These are phyloP conservation scores for Dorcoceras hygrometricum DNA, from an alignment of 257 asterid species.

Conservation along the genomic window DNA sequence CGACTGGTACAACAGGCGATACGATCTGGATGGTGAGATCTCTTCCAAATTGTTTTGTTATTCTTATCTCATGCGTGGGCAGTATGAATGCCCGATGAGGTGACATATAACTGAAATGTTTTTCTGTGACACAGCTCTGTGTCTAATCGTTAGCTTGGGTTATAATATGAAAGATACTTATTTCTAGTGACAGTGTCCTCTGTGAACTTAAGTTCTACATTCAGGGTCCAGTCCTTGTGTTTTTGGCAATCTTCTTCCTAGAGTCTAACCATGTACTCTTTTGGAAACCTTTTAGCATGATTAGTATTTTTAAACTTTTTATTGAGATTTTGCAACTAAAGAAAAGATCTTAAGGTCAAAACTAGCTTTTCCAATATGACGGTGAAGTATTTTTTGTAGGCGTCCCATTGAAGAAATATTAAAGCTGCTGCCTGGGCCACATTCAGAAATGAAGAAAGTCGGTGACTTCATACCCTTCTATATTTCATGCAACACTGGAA, in stretches of 20 bases:
- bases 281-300: not conserved
- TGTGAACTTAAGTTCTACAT: not conserved
- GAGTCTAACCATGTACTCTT: not conserved
- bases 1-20: constrained; percentile 94
- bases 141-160: not conserved
- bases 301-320: not conserved
- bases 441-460: constrained; percentile 82
- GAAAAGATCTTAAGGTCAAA: not conserved
- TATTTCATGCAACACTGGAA: constrained; percentile 11
- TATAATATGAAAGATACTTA: not conserved
- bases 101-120: constrained; percentile 8
- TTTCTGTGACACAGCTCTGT: not conserved
- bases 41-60: constrained; percentile 15
- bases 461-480: constrained; percentile 21
- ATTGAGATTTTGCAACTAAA: not conserved
- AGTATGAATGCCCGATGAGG: constrained; percentile 9
- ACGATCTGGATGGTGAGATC: constrained; percentile 90
- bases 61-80: not conserved
- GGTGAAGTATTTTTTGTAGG: constrained; percentile 43
- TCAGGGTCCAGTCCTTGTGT: not conserved
- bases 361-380: not conserved
- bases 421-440: constrained; percentile 96
- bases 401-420: constrained; percentile 87
- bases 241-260: not conserved
- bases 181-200: not conserved